phyloP scores from a whole-genome alignment of 768 basidiomycete species.

The Cyathus striatus region DNA sequence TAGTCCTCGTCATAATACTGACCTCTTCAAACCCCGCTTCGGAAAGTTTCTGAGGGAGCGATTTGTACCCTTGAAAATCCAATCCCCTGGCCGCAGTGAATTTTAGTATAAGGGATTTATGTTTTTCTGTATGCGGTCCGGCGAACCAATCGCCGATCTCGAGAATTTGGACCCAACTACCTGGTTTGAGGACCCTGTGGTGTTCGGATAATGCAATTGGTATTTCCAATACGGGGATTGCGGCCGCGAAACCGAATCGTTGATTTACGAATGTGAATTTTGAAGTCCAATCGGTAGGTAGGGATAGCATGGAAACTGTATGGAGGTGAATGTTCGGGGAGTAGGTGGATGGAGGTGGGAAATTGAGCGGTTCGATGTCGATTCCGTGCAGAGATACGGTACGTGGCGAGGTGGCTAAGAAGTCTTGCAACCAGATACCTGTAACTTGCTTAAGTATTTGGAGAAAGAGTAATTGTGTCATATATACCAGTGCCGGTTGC shows the following conservation, averaged over 20 bases:
- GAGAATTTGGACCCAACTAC: slow-evolving; percentile 1
- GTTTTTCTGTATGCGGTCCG: neutral
- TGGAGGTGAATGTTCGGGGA: neutral
- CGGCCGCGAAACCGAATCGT: neutral
- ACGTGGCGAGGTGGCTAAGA: neutral
- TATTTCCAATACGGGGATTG: neutral
- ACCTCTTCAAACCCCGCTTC: slow-evolving; percentile 1
- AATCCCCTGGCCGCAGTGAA: neutral
- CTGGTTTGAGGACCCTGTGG: slow-evolving; percentile 1
- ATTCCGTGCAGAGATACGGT: neutral
- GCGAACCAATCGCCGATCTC: neutral
- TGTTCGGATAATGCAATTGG: neutral
- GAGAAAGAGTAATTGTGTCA: no score
- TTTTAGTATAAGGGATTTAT: neutral
- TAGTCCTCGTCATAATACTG: neutral
- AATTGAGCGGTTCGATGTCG: neutral
- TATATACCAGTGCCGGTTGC: neutral
- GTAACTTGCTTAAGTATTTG: no score
- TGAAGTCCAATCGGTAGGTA: neutral
- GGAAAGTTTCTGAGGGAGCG: neutral
- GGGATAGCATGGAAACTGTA: neutral
- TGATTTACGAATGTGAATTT: neutral
- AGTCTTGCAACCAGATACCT: neutral
- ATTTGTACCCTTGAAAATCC: neutral
- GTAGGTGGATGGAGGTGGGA: neutral